A percentile compares a stretch with the other conserved stretches of the same genome.
These are phyloP conservation scores for Eucalyptus cladocalyx DNA, from an alignment of 345 rosid species.

Conservation along the genomic window DNA sequence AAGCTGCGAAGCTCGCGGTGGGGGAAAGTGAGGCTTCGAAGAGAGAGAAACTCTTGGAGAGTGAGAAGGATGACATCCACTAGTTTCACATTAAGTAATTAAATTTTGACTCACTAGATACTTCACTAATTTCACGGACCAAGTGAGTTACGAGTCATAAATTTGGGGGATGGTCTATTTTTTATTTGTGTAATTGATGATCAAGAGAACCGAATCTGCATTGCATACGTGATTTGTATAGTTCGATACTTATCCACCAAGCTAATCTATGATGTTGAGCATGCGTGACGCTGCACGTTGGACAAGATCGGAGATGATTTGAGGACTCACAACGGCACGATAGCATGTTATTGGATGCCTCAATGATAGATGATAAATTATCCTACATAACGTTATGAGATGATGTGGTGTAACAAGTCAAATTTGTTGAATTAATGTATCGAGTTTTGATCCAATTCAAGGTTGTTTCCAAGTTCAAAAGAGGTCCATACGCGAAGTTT, in stretches of 20 bases:
- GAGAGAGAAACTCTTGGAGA: background rate
- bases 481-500: background rate
- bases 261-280: background rate
- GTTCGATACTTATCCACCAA: background rate
- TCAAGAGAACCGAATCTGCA: background rate
- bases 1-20: background rate
- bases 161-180: background rate
- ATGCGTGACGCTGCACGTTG: fast-evolving
- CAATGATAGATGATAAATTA: background rate
- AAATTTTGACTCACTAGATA: background rate
- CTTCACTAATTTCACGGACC: background rate
- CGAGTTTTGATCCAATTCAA: background rate
- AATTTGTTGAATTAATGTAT: background rate
- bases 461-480: background rate
- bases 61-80: background rate
- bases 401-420: background rate
- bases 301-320: background rate
- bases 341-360: background rate
- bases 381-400: background rate
- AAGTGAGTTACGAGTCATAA: background rate
- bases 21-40: background rate
- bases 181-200: background rate
- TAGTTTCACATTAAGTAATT: background rate
- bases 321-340: background rate
- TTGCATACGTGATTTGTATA: background rate